phyloP scores from a whole-genome alignment of 306 rosid genomes.

The Cucurbita pepo region DNA sequence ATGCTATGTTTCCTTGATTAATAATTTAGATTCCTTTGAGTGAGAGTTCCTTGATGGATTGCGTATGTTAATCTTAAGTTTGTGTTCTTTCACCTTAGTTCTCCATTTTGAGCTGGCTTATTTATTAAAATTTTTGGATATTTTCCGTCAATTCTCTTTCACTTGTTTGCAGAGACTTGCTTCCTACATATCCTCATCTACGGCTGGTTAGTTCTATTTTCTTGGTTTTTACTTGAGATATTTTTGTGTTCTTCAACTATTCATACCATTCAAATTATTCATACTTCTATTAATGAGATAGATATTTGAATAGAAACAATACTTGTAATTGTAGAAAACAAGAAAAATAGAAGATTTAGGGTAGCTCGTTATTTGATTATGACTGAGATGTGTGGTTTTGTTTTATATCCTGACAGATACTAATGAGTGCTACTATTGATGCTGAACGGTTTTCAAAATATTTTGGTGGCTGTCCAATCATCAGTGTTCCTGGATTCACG shows the following conservation, averaged over 20 bases:
- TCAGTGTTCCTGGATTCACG: conserved; percentile 85
- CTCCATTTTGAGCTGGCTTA: conserved; percentile 6
- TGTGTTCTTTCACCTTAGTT: background rate
- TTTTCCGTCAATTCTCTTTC: background rate
- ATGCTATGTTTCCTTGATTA: background rate
- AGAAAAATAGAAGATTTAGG: background rate
- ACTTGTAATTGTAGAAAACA: background rate
- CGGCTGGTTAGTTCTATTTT: conserved; percentile 47
- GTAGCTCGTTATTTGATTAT: background rate
- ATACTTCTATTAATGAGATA: background rate
- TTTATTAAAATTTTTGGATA: background rate
- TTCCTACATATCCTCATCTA: conserved; percentile 52
- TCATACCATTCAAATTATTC: background rate
- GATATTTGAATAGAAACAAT: background rate
- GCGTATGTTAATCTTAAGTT: background rate
- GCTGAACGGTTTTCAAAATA: conserved; percentile 73
- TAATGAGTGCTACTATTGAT: conserved; percentile 94
- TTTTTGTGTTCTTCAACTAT: background rate
- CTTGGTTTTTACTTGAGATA: background rate
- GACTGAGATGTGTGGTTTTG: background rate
- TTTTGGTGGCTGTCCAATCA: conserved; percentile 87
- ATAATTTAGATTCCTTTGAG: background rate
- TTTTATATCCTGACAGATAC: conserved; percentile 32
- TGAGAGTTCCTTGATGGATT: background rate
- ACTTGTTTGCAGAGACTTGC: conserved; percentile 66